Evolutionary conservation across 441 rosid species (phyloP).

Genomic region (Melastoma candidum): DNA sequence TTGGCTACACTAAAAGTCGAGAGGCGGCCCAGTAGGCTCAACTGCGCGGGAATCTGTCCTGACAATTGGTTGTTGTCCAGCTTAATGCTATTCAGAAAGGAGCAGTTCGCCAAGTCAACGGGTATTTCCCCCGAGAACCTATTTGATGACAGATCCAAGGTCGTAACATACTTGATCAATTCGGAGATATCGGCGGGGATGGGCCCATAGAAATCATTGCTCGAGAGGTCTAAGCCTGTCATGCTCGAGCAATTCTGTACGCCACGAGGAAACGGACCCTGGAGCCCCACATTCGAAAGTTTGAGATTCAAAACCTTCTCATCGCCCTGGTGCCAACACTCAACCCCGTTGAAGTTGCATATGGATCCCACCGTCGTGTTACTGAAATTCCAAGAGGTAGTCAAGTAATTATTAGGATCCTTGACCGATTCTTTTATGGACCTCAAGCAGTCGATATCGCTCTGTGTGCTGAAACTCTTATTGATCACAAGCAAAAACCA

Average conservation of each 20-base stretch:
- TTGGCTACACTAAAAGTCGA: constrained; percentile 16
- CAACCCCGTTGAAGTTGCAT: constrained; percentile 56
- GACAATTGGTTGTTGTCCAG: constrained; percentile 48
- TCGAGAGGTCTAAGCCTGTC: constrained; percentile 48
- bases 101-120: constrained; percentile 13
- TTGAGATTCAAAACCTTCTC: constrained; percentile 53
- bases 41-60: constrained; percentile 39
- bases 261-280: constrained; percentile 52
- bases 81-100: constrained; percentile 36
- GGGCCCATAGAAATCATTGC: constrained; percentile 43
- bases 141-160: constrained; percentile 51
- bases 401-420: constrained; percentile 38
- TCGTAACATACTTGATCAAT: constrained; percentile 15
- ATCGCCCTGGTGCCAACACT: constrained; percentile 85
- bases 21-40: constrained; percentile 35
- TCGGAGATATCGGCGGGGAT: constrained; percentile 27
- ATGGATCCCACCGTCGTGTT: constrained; percentile 47
- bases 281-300: constrained; percentile 52
- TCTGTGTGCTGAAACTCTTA: constrained; percentile 21
- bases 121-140: constrained; percentile 51
- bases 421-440: constrained; percentile 20
- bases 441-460: constrained; percentile 34
- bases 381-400: constrained; percentile 42
- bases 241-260: constrained; percentile 33
- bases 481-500: constrained; percentile 22